Base-by-base conservation (phyloP, 2,329 filamentous ascomycete species). In the Microdochium nivale region DNA sequence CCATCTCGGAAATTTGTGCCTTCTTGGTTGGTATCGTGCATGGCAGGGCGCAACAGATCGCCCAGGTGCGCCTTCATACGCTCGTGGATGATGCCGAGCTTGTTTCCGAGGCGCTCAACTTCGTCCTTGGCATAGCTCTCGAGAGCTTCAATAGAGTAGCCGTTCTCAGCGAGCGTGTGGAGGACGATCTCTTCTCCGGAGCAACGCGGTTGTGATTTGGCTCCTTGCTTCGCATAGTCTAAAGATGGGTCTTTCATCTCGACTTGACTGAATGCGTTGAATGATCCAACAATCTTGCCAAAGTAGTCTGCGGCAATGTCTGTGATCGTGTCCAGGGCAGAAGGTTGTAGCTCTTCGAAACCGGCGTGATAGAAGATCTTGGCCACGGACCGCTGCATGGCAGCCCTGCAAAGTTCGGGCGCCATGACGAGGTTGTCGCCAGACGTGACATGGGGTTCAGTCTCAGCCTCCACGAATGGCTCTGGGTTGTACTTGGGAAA, bases 361-460 rank as follows among this genome's bases (percentile, higher is more conserved):
- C 94, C 94, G 40, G 90, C 88, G 65, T 96, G 90, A 64, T 96
- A 99, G 62, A 96, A 92, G 47, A 99, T 83, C 69, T 97, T 95
- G 53, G 87, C 91, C 19, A 97, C 87, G 13, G 91, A 94, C 52
- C 94, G 85, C 67, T 95, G 90, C 58, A 99, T 70, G 1, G 91
- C 89, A 49, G 88, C 83, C 58, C 89, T 85, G 65, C 88, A 95
- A 30, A 90, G 81, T 67, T 87, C 86, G 10, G 87, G 81, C 14
- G 89, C 86, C 78, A 97, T 92, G 35, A 96, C 81, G 9, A 94
- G 87, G 0, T 92, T 90, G 54, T 92, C 84, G 59, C 95, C 91
- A 35, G 88, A 88, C 51, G 94, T 84, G 51, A 96, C 92, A 64
- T 94, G 87, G n/a, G 90, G 82, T 49, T 90, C 86, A 50, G 94